These are phyloP conservation scores for Myrica gale DNA, from an alignment of 306 rosid species.

Conservation along the genomic window DNA sequence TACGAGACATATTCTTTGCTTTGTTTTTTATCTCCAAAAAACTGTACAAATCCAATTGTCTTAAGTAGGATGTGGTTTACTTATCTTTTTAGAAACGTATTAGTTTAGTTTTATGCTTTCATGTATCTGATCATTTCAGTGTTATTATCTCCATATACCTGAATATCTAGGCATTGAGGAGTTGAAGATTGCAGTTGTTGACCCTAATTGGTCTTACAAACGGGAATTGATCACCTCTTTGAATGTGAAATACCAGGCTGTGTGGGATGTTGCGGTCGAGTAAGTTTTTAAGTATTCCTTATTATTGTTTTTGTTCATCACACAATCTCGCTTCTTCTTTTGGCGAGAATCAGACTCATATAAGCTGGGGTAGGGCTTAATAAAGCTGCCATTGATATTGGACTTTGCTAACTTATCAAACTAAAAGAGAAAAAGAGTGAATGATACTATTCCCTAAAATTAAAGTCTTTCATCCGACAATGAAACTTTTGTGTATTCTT, in stretches of 20 bases:
- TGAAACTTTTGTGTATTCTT: neutral
- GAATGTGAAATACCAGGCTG: constrained; percentile 56
- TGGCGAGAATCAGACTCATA: neutral
- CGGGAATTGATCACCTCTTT: constrained; percentile 59
- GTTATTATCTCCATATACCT: constrained; percentile 9
- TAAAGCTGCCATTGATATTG: neutral
- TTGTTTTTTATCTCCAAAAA: neutral
- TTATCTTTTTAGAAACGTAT: constrained; percentile 16
- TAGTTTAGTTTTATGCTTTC: constrained; percentile 18
- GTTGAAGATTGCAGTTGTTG: constrained; percentile 65
- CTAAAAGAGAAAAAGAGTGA: neutral
- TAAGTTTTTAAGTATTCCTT: constrained; percentile 40
- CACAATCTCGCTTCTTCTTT: neutral
- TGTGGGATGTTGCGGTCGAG: constrained; percentile 49
- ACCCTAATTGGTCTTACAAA: constrained; percentile 62
- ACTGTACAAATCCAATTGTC: neutral
- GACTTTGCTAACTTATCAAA: neutral
- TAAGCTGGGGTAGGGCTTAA: neutral
- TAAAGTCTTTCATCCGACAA: neutral
- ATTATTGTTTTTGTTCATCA: constrained; percentile 6
- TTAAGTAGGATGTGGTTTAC: neutral
- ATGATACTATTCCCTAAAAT: neutral
- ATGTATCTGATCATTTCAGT: neutral
- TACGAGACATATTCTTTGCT: neutral
- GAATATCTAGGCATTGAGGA: constrained; percentile 67